A percentile compares a stretch with the other conserved stretches of the same genome.
phyloP scores from a whole-genome alignment of 257 asterid species.

The Forsythia suspensa region DNA sequence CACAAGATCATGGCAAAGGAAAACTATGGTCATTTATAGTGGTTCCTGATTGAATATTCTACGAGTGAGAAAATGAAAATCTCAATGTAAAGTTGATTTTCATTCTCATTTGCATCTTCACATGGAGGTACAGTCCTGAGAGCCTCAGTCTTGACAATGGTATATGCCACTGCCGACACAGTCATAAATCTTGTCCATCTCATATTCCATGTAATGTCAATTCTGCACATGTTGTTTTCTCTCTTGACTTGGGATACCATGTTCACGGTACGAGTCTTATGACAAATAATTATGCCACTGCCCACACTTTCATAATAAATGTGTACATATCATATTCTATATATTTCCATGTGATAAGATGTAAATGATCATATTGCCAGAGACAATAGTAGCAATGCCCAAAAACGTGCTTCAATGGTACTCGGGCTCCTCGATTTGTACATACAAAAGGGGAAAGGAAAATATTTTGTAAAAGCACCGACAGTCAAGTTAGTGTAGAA shows the following conservation, averaged over 20 bases:
- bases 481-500: no score
- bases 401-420: background rate
- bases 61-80: no score
- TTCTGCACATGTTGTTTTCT: background rate
- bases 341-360: background rate
- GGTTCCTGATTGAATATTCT: no score
- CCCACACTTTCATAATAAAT: background rate
- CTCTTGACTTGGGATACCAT: background rate
- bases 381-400: background rate
- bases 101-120: background rate
- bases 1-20: no score
- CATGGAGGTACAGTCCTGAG: background rate
- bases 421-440: background rate
- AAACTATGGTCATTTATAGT: no score
- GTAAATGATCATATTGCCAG: background rate
- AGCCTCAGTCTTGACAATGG: background rate
- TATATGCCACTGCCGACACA: background rate
- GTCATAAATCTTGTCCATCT: background rate
- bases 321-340: background rate
- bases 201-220: background rate
- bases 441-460: no score
- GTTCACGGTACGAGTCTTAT: background rate
- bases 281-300: background rate
- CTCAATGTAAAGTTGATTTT: background rate
- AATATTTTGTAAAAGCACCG: no score